Evolutionary conservation across 1,139 yeast species (phyloP).

Genomic region (Suhomyces coccinellae): DNA sequence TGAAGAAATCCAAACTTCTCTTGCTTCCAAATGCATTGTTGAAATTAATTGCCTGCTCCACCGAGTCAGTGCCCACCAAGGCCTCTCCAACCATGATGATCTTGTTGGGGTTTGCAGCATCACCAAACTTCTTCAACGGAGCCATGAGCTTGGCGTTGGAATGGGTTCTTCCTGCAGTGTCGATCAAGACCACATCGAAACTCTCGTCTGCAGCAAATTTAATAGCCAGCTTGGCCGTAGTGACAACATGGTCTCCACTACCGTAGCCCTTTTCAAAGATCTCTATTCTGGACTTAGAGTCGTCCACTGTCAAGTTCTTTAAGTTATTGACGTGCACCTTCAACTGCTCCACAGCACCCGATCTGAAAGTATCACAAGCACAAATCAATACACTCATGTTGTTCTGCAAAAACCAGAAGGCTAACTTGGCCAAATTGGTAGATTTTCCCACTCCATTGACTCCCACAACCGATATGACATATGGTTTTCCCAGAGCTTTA

Average conservation of each 20-base stretch:
- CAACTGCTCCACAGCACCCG: slow-evolving; percentile 97
- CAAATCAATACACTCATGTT: slow-evolving; percentile 84
- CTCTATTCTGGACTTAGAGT: slow-evolving; percentile 63
- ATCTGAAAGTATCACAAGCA: slow-evolving; percentile 96
- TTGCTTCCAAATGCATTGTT: slow-evolving; percentile 89
- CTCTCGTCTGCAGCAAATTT: slow-evolving; percentile 60
- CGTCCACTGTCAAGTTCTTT: slow-evolving; percentile 47
- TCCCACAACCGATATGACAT: slow-evolving; percentile 94
- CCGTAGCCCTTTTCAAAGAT: slow-evolving; percentile 95
- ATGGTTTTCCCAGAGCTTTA: slow-evolving; percentile 56
- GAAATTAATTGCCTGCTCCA: slow-evolving; percentile 90
- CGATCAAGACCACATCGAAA: slow-evolving; percentile 87
- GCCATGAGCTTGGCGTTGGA: slow-evolving; percentile 95
- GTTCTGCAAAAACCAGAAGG: slow-evolving; percentile 93
- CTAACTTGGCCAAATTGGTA: slow-evolving; percentile 89
- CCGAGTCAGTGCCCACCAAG: slow-evolving; percentile 94
- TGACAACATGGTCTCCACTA: slow-evolving; percentile 88
- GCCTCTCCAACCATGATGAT: slow-evolving; percentile 99
- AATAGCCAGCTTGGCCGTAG: slow-evolving; percentile 93
- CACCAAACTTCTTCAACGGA: slow-evolving; percentile 91
- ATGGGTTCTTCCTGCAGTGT: slow-evolving; percentile 97
- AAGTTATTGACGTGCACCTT: slow-evolving; percentile 90
- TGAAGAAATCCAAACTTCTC: slow-evolving; percentile 82
- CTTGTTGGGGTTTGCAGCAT: slow-evolving; percentile 92
- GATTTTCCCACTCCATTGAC: slow-evolving; percentile 98